phyloP scores from a whole-genome alignment of 768 basidiomycete species.

The Trametes maxima region DNA sequence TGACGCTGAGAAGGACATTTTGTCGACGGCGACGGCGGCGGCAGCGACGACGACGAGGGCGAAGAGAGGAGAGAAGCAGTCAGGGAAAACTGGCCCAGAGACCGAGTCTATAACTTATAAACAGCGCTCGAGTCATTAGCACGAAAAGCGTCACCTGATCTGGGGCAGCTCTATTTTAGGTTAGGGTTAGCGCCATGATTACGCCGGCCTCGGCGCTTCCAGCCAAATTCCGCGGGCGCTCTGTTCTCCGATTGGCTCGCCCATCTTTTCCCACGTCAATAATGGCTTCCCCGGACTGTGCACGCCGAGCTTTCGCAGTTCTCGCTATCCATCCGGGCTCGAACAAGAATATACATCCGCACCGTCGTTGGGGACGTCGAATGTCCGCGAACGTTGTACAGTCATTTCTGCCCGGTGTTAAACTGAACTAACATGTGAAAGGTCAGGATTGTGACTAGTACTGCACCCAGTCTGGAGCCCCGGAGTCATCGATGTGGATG shows the following conservation, averaged over 20 bases:
- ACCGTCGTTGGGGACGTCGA: no score
- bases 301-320: not conserved
- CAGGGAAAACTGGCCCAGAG: conserved; percentile 18
- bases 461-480: no score
- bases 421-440: no score
- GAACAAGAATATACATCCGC: not conserved
- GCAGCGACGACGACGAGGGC: conserved; percentile 11
- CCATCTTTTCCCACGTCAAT: conserved; percentile 11
- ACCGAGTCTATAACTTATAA: conserved; percentile 17
- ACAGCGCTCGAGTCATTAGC: conserved; percentile 27
- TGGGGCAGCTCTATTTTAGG: not conserved
- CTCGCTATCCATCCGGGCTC: not conserved
- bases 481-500: no score
- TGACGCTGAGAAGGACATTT: conserved; percentile 33
- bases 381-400: no score
- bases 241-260: conserved; percentile 2
- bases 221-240: not conserved
- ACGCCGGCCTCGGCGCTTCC: not conserved
- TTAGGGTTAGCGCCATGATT: not conserved
- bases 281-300: conserved; percentile 11
- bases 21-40: conserved; percentile 7
- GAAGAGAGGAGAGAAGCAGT: conserved; percentile 11
- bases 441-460: no score
- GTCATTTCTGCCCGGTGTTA: no score
- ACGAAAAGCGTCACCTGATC: conserved; percentile 1